Evolutionary conservation across 2,329 filamentous ascomycete genomes (phyloP).

Genomic region (Calonectria pauciramosa): DNA sequence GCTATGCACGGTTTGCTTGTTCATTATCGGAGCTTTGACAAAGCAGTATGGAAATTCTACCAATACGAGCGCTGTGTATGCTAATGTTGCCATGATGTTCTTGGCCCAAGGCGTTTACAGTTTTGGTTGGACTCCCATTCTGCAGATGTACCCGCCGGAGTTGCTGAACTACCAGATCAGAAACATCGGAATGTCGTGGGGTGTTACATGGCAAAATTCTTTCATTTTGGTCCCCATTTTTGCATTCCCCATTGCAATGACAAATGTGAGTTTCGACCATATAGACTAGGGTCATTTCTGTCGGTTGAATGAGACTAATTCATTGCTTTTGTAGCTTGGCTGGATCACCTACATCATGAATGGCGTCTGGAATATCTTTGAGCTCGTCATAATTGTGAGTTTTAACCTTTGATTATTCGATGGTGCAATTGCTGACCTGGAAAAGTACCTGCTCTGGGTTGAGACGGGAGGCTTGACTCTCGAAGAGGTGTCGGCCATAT

Average conservation of each 20-base stretch:
- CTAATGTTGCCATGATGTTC: neutral
- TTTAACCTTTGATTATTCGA: neutral
- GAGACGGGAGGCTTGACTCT: neutral
- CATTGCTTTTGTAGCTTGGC: neutral
- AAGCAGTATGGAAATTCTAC: neutral
- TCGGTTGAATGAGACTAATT: neutral
- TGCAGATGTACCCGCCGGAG: conserved; percentile 9
- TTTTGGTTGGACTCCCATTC: neutral
- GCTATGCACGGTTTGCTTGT: neutral
- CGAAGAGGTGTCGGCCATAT: neutral
- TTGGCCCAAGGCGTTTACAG: neutral
- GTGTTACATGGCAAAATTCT: conserved; percentile 12
- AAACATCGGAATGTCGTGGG: conserved; percentile 15
- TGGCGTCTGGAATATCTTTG: neutral
- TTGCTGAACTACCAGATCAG: conserved; percentile 14
- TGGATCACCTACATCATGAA: neutral
- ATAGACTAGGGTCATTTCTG: neutral
- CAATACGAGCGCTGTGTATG: neutral
- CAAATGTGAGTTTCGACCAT: neutral
- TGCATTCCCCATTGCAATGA: neutral
- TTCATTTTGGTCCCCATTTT: neutral
- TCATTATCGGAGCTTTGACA: neutral
- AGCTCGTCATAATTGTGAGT: neutral
- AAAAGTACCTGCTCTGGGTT: neutral
- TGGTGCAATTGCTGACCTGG: neutral